Evolutionary conservation across 2,329 filamentous ascomycete species (phyloP).

Genomic region (Cercospora janseana): DNA sequence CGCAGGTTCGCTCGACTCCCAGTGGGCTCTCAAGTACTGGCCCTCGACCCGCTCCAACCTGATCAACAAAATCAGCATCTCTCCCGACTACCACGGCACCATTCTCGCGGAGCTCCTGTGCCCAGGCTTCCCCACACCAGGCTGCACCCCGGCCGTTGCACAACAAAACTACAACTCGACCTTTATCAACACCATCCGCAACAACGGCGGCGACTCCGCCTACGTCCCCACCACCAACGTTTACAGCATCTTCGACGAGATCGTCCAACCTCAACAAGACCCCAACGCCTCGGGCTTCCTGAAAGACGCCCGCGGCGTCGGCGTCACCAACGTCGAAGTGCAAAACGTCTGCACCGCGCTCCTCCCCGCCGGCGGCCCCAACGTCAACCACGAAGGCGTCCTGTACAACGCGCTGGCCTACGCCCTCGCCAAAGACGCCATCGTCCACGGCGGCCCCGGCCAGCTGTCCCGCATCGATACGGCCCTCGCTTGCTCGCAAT

Average conservation of each 20-base stretch:
- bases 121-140: slow-evolving; percentile 26
- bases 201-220: slow-evolving; percentile 49
- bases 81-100: slow-evolving; percentile 54
- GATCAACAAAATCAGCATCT: slow-evolving; percentile 52
- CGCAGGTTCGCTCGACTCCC: slow-evolving; percentile 53
- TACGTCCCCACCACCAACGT: slow-evolving; percentile 57
- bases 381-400: slow-evolving; percentile 51
- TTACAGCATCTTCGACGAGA: slow-evolving; percentile 52
- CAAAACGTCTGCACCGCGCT: slow-evolving; percentile 44
- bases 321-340: slow-evolving; percentile 52
- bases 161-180: slow-evolving; percentile 50
- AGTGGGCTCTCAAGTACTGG: slow-evolving; percentile 60
- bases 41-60: slow-evolving; percentile 48
- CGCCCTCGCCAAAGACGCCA: slow-evolving; percentile 48
- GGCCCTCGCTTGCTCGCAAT: slow-evolving; percentile 39
- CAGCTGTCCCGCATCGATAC: slow-evolving; percentile 41
- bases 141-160: slow-evolving; percentile 43
- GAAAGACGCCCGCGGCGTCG: slow-evolving; percentile 44
- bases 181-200: slow-evolving; percentile 46
- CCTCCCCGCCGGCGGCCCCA: slow-evolving; percentile 40
- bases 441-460: slow-evolving; percentile 48
- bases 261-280: slow-evolving; percentile 52
- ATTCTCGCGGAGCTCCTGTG: slow-evolving; percentile 39
- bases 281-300: slow-evolving; percentile 48
- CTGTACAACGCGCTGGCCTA: slow-evolving; percentile 50